These are phyloP conservation scores for Komagataea norvegica DNA, from an alignment of 1,139 yeast genomes.

Conservation along the genomic window DNA sequence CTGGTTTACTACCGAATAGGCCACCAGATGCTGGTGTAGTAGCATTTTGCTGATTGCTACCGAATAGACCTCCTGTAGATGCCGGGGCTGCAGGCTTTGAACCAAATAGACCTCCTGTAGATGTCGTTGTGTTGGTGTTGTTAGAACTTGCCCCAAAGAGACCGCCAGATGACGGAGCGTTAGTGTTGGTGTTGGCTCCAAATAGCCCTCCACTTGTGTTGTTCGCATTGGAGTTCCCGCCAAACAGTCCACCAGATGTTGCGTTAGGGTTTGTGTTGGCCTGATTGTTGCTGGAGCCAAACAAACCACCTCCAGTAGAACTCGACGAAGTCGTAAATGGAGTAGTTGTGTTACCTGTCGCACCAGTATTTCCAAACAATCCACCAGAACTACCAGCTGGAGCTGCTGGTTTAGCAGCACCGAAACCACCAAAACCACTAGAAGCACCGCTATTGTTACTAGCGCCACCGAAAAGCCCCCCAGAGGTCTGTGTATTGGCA, in stretches of 20 bases:
- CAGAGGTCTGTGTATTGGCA: constrained; percentile 13
- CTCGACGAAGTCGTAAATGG: no score
- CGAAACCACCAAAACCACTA: constrained; percentile 18
- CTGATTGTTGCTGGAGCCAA: constrained; percentile 21
- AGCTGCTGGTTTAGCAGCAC: constrained; percentile 19
- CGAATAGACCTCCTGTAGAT: constrained; percentile 29
- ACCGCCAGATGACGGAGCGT: constrained; percentile 13
- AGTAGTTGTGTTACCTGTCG: no score
- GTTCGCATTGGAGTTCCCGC: constrained; percentile 10
- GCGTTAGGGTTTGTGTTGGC: no score
- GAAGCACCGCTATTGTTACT: constrained; percentile 15
- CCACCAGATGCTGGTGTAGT: constrained; percentile 17
- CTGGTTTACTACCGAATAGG: constrained; percentile 19
- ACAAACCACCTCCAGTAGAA: constrained; percentile 27
- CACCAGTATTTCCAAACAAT: constrained; percentile 9
- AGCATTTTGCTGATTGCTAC: constrained; percentile 19
- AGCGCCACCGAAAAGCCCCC: constrained; percentile 17
- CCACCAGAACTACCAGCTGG: constrained; percentile 19
- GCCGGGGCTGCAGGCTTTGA: constrained; percentile 16
- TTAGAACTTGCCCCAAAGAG: constrained; percentile 9
- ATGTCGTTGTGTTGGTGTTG: constrained; percentile 7
- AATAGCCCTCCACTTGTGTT: constrained; percentile 10
- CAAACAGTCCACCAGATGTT: no score
- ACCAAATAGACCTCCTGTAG: constrained; percentile 34
- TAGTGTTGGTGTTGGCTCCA: constrained; percentile 5